Percentiles rank a stretch among this genome's conserved stretches.
Evolutionary conservation across 768 basidiomycete species (phyloP).

Genomic region (Filobasidium floriforme): DNA sequence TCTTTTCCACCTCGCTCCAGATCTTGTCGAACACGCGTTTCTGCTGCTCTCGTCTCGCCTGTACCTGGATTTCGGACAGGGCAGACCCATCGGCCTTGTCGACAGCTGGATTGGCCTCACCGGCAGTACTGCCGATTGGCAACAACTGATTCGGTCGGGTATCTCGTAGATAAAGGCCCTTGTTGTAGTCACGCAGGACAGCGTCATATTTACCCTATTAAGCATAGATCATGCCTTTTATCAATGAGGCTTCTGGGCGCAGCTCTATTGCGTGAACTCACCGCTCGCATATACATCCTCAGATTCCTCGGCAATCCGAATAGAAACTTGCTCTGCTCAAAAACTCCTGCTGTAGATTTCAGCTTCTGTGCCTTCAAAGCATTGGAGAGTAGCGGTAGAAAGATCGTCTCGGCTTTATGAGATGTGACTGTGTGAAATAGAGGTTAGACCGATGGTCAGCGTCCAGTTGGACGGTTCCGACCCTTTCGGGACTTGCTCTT

Average conservation of each 20-base stretch:
- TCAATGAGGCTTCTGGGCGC: conserved; percentile 9
- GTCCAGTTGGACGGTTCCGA: not conserved
- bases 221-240: not conserved
- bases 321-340: conserved; percentile 94
- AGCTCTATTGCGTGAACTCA: conserved; percentile 46
- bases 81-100: not conserved
- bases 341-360: conserved; percentile 84
- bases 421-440: conserved; percentile 59
- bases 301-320: conserved; percentile 94
- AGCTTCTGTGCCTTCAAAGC: conserved; percentile 88
- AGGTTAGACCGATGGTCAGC: not conserved
- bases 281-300: conserved; percentile 78
- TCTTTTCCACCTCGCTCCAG: conserved; percentile 88
- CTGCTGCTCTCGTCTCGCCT: conserved; percentile 60
- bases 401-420: conserved; percentile 87
- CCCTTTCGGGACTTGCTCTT: conserved; percentile 56
- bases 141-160: conserved; percentile 79
- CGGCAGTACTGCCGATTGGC: conserved; percentile 48
- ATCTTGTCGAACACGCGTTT: conserved; percentile 91
- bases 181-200: conserved; percentile 92
- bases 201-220: conserved; percentile 85
- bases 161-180: conserved; percentile 83
- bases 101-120: not conserved
- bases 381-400: conserved; percentile 91
- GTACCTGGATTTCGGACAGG: conserved; percentile 14